Base-by-base conservation (phyloP, 768 basidiomycete genomes). In the Leccinum imitatum region DNA sequence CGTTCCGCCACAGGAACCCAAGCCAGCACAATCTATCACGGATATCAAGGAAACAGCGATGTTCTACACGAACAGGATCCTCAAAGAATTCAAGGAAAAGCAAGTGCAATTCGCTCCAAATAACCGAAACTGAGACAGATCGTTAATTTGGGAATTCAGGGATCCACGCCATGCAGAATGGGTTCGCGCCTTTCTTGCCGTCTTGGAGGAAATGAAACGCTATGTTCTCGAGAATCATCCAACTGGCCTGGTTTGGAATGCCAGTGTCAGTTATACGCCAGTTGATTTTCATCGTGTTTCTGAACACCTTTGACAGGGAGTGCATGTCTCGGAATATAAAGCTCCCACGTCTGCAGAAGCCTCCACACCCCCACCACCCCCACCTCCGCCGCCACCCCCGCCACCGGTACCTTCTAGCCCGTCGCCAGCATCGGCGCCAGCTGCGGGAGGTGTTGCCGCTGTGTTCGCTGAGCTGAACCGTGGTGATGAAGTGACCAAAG, bases 71-170 rank as follows among this genome's bases (percentile, higher is more conserved):
- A 93, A 97, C 74, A 86, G 87, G 59, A 83, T 98, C 50, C 87
- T 94, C 75, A 93, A 94, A 74, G 93, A 95, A 63, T 93, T 83
- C 81, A 98, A 93, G 73, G 91, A 93, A 7, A 93, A 92, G 96
- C 94, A 60, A 59, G 90, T 70, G 3, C 63, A 13, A 39, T 48
- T 48, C 21, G 6, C 15, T 44, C 44, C 3, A 23, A 41, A 51
- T 39, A 19, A 55, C 30, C 23, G 39, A 30, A 48, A 44, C 44
- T n/a, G 35, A 54, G 37, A 54, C 37, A 41, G 53, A 33, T 10
- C 19, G 1, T 31, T 72, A 27, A 67, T 52, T 21, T 17, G 31
- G 35, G 19, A 48, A 60, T 35, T n/a, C 67, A 98, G 96, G 71
- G 90, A 98, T 69, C 77, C 86, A 11, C 89, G 87, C 65, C 94